Evolutionary conservation across 768 basidiomycete species (phyloP), one percentile per base, ranked within the genome.

Genomic region (Tulasnella sp.): DNA sequence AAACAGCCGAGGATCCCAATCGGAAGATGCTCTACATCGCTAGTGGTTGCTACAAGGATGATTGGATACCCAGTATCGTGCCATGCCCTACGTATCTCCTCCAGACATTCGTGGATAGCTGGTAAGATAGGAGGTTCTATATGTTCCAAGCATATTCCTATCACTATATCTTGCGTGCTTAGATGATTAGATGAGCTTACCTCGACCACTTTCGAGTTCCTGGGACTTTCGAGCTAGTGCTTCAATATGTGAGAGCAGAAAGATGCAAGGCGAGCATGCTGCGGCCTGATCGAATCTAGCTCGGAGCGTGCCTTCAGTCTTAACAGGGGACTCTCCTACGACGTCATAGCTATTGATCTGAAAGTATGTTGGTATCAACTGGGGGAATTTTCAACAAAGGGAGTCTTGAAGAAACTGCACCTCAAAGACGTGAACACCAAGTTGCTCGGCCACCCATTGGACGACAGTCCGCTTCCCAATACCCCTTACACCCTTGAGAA

Each of bases 291-390:
- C 89, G 63, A 96, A 81, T 13, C 81, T 79, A 3, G 83, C 82
- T 32, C 78, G 77, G 0, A 98, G 73, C 1, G 76, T 78, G 1
- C 79, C 88, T 66, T 89, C 86, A 0, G 88, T 88, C 64, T 85
- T 85, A 1, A 74, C 73, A 45, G 85, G 81, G 44, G 78, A 85
- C 51, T 98, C 94, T 2, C 85, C 86, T 5, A 93, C 66, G 4
- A 93, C 66, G 56, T 89, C 81, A 68, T 82, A 97, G 68, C 91
- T 94, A 63, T 96, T 84, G 47, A 95, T 76, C 93, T 97, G 62
- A 15, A 34, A 44, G 23, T 54, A 5, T 23, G 7, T 26, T 15
- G 38, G 56, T 2, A 53, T 19, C 49, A 38, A 17, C 8, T 19
- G 52, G 3, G 27, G 52, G 23, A 7, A 30, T 0, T 26, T 3